Base-by-base conservation (phyloP, 2,329 filamentous ascomycete genomes). In the Metarhizium album region DNA sequence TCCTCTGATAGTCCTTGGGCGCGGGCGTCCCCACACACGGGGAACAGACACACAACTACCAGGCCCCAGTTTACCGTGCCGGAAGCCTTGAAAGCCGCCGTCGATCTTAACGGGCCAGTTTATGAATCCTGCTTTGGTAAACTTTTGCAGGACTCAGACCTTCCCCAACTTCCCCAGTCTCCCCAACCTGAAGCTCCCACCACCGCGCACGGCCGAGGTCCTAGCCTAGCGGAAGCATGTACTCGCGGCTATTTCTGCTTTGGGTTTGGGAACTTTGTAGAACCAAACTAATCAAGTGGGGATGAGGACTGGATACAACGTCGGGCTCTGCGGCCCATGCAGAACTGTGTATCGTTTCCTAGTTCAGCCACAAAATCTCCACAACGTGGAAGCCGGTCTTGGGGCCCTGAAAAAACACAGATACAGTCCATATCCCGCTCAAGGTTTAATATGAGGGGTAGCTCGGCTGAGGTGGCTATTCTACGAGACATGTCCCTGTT, bases 171-270 rank as follows among this genome's bases (percentile, higher is more conserved):
- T 49, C 47, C 47, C 47, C 47, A 45, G 47, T n/a, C 43, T 49
- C 40, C 31, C 31, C 45, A 31, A 18, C 27, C 29, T 47, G 20
- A 33, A 48, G 48, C 45, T 31, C 48, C 13, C 22, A 42, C 46
- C 20, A 16, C 43, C 22, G 48, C 48, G 48, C 51, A 50, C 51
- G 51, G 48, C 13, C 51, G 37, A 20, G 42, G 38, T 40, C 50
- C 50, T 48, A 23, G 23, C 20, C n/a, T n/a, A 35, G 38, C 45
- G 51, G 48, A 35, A 51, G 48, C 33, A 40, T 31, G 45, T 29
- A 47, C 42, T 53, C 52, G 52, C 49, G 51, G 52, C 46, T 47
- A 51, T 53, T 48, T 42, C 52, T 49, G n/a, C 42, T 48, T 42
- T 31, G 31, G 52, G 33, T n/a, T 22, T 43, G 40, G 45, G n/a